Conservation (phyloP, 352 stramenopile genomes). For the Globisporangium alternatum region DNA sequence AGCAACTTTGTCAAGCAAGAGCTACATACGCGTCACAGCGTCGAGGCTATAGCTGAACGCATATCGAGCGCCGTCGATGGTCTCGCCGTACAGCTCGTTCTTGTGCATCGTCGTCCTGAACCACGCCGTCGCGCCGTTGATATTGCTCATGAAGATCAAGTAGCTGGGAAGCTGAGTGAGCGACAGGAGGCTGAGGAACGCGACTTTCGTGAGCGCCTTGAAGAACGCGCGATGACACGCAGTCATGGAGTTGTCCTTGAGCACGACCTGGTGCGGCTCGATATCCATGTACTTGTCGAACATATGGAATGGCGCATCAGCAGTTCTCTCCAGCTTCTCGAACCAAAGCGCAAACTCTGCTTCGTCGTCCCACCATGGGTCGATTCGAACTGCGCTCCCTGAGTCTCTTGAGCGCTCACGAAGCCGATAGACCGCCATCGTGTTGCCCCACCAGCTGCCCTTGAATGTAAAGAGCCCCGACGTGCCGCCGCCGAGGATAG, state of each 20-base stretch:
- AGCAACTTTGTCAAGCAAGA: neutral
- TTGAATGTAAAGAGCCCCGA: conserved; percentile 37
- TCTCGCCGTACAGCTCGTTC: conserved; percentile 24
- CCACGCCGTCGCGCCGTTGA: conserved; percentile 28
- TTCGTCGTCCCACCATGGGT: conserved; percentile 37
- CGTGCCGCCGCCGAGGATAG: conserved; percentile 24
- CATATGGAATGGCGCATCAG: conserved; percentile 21
- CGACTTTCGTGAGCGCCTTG: conserved; percentile 31
- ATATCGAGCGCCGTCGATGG: conserved; percentile 19
- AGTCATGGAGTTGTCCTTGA: conserved; percentile 28
- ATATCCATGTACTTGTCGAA: conserved; percentile 30
- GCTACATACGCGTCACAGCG: conserved; percentile 17
- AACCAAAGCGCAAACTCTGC: conserved; percentile 28
- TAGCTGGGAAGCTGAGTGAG: conserved; percentile 22
- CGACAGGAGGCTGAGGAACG: conserved; percentile 27
- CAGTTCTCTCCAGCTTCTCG: conserved; percentile 21
- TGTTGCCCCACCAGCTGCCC: conserved; percentile 31
- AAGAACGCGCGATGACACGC: conserved; percentile 38
- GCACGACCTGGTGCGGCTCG: conserved; percentile 15
- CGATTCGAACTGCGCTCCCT: neutral
- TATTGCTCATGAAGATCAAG: conserved; percentile 35
- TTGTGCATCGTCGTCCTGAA: conserved; percentile 22
- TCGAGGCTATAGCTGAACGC: conserved; percentile 23
- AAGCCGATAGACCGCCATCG: conserved; percentile 31
- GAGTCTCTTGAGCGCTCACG: conserved; percentile 18